Evolutionary conservation across 2,329 filamentous ascomycete species (phyloP).

Genomic region (Zymoseptoria tritici): DNA sequence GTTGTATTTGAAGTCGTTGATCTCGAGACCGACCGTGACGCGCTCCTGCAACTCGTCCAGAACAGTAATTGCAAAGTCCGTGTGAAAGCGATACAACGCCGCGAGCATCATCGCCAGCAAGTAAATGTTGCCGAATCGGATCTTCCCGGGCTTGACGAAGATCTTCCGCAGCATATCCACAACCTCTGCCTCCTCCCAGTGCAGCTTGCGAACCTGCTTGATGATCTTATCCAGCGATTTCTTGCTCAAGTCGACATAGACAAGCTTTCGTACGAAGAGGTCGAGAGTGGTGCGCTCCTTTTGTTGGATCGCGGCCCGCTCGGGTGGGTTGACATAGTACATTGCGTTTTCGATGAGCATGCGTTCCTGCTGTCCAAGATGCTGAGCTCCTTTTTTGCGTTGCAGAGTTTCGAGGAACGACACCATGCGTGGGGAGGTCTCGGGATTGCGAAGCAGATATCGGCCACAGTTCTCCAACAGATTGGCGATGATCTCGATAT

Average conservation of each 20-base stretch:
- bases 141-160: slow-evolving; percentile 92
- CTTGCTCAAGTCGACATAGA: slow-evolving; percentile 91
- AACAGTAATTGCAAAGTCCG: slow-evolving; percentile 80
- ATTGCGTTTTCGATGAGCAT: slow-evolving; percentile 98
- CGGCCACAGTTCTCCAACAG: slow-evolving; percentile 93
- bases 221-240: slow-evolving; percentile 88
- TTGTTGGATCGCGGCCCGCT: slow-evolving; percentile 87
- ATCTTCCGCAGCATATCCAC: slow-evolving; percentile 76
- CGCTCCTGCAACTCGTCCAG: slow-evolving; percentile 89
- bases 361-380: slow-evolving; percentile 88
- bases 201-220: slow-evolving; percentile 88
- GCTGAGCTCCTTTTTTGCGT: slow-evolving; percentile 90
- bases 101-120: slow-evolving; percentile 83
- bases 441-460: slow-evolving; percentile 84
- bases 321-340: slow-evolving; percentile 94
- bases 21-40: slow-evolving; percentile 78
- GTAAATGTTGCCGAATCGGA: slow-evolving; percentile 96
- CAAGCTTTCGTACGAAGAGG: slow-evolving; percentile 81
- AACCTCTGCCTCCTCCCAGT: slow-evolving; percentile 92
- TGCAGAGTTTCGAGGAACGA: slow-evolving; percentile 92
- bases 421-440: slow-evolving; percentile 86
- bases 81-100: slow-evolving; percentile 84
- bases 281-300: slow-evolving; percentile 94
- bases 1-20: slow-evolving; percentile 96
- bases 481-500: slow-evolving; percentile 97